Conservation (phyloP, 306 rosid genomes). For the Quercus mongolica region DNA sequence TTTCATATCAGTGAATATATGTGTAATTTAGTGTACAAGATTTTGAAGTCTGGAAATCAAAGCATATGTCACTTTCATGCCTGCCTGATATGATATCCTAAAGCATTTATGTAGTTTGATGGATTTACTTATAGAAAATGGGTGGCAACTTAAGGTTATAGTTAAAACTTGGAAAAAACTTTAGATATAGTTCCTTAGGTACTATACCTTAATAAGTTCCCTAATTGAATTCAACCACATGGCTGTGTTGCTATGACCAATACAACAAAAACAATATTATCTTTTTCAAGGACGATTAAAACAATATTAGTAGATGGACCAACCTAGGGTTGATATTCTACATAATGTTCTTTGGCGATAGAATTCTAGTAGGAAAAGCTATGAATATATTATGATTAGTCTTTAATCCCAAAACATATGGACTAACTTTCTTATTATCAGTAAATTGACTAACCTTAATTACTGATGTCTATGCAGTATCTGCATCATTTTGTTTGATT, state of each 20-base stretch:
- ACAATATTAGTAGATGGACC: too few species aligned
- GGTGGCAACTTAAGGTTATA: background rate
- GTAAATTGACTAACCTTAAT: background rate
- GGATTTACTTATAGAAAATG: background rate
- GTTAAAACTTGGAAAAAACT: background rate
- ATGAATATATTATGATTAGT: background rate
- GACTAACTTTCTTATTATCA: background rate
- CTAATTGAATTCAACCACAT: too few species aligned
- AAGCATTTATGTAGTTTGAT: background rate
- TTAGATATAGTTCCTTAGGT: too few species aligned
- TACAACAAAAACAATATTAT: too few species aligned
- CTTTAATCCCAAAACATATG: background rate
- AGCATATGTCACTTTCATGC: background rate
- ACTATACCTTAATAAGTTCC: too few species aligned
- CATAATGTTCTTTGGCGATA: background rate
- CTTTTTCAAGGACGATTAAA: too few species aligned
- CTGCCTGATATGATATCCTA: background rate
- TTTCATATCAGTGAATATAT: background rate
- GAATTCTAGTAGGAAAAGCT: background rate
- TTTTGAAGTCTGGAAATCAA: background rate
- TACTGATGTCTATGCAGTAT: slow-evolving; percentile 2
- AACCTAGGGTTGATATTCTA: too few species aligned
- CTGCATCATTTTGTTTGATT: slow-evolving; percentile 31
- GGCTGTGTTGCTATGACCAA: too few species aligned
- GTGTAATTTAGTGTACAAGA: background rate